Evolutionary conservation across 108 stramenopile species (phyloP).

Genomic region (Bacterosira constricta): DNA sequence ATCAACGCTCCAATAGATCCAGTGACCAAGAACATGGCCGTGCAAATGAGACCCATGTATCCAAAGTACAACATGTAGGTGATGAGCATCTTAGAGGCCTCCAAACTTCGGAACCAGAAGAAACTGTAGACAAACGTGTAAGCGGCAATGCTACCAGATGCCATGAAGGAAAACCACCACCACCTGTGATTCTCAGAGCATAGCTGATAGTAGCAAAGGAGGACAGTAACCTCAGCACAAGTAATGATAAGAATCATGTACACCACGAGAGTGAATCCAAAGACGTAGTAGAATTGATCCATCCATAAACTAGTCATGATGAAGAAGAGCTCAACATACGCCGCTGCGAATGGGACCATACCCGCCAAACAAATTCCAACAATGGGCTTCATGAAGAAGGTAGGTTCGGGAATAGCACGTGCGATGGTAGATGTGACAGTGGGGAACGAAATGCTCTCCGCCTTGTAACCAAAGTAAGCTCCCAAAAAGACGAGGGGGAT

Average conservation of each 20-base stretch:
- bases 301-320: constrained; percentile 99
- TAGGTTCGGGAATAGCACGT: constrained; percentile 90
- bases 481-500: constrained; percentile 98
- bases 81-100: constrained; percentile 90
- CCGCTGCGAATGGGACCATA: constrained; percentile 96
- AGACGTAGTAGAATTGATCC: constrained; percentile 99
- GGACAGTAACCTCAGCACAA: constrained; percentile 95
- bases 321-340: constrained; percentile 99
- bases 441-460: constrained; percentile 79
- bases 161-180: constrained; percentile 99
- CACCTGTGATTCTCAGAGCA: constrained; percentile 98
- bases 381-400: constrained; percentile 74
- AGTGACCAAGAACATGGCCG: constrained; percentile 88
- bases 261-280: constrained; percentile 96
- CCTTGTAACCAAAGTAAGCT: constrained; percentile 99
- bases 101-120: constrained; percentile 92
- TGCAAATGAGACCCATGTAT: constrained; percentile 94
- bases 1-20: constrained; percentile 93
- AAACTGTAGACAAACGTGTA: constrained; percentile 94
- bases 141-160: constrained; percentile 88
- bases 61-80: constrained; percentile 99
- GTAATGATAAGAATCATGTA: constrained; percentile 94
- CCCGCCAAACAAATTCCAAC: constrained; percentile 87
- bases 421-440: constrained; percentile 92
- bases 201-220: constrained; percentile 98